Conservation (phyloP, 2,329 filamentous ascomycete genomes). For the Alternaria hordeiaustralica region DNA sequence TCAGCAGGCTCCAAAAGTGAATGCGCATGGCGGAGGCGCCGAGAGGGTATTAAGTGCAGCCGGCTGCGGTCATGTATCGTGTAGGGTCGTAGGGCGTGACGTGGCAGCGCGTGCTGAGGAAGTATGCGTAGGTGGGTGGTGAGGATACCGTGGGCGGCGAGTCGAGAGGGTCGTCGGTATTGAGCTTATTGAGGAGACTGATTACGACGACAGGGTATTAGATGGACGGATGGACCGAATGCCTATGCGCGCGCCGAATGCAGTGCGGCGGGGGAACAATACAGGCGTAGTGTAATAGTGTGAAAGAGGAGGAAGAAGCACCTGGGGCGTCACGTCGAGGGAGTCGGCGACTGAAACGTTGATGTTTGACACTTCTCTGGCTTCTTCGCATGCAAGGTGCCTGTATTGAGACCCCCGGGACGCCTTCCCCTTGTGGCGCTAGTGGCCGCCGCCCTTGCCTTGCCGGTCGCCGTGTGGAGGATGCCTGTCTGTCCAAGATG, state of each 20-base stretch:
- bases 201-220: constrained; percentile 7
- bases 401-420: neutral
- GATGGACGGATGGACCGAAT: neutral
- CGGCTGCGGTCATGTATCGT: constrained; percentile 24
- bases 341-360: constrained; percentile 5
- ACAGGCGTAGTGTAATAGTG: neutral
- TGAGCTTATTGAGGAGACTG: constrained; percentile 25
- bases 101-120: neutral
- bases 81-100: neutral
- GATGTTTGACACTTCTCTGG: constrained; percentile 7
- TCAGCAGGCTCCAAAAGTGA: constrained; percentile 53
- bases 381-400: neutral
- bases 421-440: constrained; percentile 5
- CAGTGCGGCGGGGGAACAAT: constrained; percentile 1
- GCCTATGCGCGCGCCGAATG: neutral
- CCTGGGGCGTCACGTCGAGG: neutral
- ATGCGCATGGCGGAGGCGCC: constrained; percentile 42
- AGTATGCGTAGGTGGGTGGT: neutral
- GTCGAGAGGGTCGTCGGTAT: constrained; percentile 6
- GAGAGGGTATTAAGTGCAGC: constrained; percentile 15
- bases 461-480: constrained; percentile 4
- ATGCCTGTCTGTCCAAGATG: constrained; percentile 1
- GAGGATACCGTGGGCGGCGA: constrained; percentile 17
- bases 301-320: neutral
- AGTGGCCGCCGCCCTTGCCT: constrained; percentile 3